Percentiles rank a stretch among this genome's conserved stretches.
phyloP scores from a whole-genome alignment of 805 yeast genomes.

The Ogataea paradorogensis region DNA sequence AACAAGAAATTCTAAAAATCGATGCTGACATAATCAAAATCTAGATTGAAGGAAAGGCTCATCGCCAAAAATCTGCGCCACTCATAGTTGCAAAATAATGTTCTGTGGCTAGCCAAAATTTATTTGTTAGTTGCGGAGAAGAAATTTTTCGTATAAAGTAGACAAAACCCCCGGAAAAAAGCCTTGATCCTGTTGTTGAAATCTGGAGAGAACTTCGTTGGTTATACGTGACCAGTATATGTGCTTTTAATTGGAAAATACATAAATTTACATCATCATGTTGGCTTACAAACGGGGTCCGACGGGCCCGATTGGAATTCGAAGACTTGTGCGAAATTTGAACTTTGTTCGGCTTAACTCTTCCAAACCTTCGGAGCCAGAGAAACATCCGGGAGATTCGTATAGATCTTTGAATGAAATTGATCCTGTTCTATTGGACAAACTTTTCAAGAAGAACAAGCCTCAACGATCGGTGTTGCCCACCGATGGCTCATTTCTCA shows the following conservation, averaged over 20 bases:
- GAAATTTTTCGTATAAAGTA: slow-evolving; percentile 4
- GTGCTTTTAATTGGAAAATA: not conserved
- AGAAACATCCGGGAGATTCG: not conserved
- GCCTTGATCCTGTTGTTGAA: not conserved
- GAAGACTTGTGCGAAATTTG: not conserved
- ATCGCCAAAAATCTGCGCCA: slow-evolving; percentile 1
- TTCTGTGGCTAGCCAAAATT: slow-evolving; percentile 6
- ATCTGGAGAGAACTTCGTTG: not conserved
- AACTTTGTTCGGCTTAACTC: slow-evolving; percentile 1
- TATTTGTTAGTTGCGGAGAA: slow-evolving; percentile 9
- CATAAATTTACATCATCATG: not conserved
- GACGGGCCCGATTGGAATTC: not conserved
- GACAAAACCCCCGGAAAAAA: not conserved
- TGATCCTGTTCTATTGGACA: slow-evolving; percentile 30
- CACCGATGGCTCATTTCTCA: slow-evolving; percentile 18
- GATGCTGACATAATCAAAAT: slow-evolving; percentile 1
- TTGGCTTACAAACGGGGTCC: slow-evolving; percentile 4
- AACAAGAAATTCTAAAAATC: not conserved
- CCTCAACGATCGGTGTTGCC: slow-evolving; percentile 16
- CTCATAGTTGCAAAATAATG: not conserved
- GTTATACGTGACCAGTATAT: not conserved
- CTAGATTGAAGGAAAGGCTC: not conserved
- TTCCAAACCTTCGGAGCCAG: slow-evolving; percentile 2
- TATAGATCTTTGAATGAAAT: slow-evolving; percentile 17
- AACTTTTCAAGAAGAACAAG: slow-evolving; percentile 29